Conservation (phyloP, 2,329 filamentous ascomycete species). For the Fusarium sp. region DNA sequence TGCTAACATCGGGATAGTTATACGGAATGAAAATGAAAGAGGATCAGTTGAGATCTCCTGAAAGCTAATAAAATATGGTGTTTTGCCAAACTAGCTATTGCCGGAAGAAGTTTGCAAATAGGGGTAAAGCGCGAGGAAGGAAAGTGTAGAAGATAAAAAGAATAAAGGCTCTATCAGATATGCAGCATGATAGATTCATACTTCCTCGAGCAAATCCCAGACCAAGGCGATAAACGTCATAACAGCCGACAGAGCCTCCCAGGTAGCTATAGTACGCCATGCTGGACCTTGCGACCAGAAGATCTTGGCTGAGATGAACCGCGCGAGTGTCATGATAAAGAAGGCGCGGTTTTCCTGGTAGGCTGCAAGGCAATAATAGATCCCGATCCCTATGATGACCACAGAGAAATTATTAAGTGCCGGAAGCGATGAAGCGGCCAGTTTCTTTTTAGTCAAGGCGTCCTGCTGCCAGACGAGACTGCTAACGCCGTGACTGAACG, state of each 20-base stretch:
- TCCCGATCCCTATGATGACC: conserved; percentile 26
- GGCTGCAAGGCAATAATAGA: conserved; percentile 18
- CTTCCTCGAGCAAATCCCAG: no score
- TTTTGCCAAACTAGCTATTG: no score
- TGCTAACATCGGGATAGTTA: no score
- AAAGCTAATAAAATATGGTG: no score
- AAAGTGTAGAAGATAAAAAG: no score
- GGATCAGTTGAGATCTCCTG: no score
- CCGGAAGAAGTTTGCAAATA: no score
- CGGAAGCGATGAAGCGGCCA: conserved; percentile 21
- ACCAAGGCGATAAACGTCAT: background rate
- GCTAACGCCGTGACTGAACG: conserved; percentile 26
- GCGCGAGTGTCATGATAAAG: conserved; percentile 9
- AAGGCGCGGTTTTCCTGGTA: conserved; percentile 22
- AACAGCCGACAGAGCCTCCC: conserved; percentile 15
- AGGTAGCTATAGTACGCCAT: conserved; percentile 14
- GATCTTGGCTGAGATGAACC: conserved; percentile 20
- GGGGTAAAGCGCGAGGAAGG: no score
- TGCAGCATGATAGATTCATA: no score
- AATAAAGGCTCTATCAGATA: no score
- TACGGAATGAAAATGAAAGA: no score
- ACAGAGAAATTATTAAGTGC: conserved; percentile 31
- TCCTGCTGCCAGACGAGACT: conserved; percentile 29
- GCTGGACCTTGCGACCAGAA: conserved; percentile 22
- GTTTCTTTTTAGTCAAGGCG: conserved; percentile 20